phyloP scores from a whole-genome alignment of 2,329 filamentous ascomycete species.

The Clarireedia hainanense region DNA sequence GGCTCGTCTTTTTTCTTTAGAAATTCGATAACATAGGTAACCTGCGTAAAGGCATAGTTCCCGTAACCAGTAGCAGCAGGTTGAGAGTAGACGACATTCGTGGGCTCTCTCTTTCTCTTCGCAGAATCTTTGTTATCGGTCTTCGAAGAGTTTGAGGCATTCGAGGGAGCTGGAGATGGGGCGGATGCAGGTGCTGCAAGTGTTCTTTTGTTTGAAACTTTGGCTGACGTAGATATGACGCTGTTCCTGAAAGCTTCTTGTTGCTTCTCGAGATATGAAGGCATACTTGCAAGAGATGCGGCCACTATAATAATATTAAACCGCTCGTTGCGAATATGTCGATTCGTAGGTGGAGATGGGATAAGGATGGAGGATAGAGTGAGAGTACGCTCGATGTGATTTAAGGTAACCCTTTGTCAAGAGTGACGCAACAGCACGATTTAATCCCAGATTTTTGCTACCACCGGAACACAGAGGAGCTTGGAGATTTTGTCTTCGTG shows the following conservation, averaged over 20 bases:
- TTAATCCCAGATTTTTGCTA: no score
- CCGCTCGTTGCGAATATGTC: no score
- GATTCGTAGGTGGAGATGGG: no score
- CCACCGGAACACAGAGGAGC: no score
- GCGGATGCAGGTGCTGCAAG: slow-evolving; percentile 44
- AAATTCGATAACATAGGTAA: slow-evolving; percentile 79
- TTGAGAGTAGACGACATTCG: slow-evolving; percentile 64
- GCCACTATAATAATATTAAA: no score
- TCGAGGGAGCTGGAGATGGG: slow-evolving; percentile 55
- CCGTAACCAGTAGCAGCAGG: slow-evolving; percentile 70
- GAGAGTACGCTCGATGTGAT: no score
- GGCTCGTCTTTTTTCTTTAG: slow-evolving; percentile 64
- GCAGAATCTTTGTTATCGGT: slow-evolving; percentile 49
- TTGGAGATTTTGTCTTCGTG: no score
- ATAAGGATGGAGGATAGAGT: no score
- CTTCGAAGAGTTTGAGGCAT: slow-evolving; percentile 42
- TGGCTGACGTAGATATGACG: slow-evolving; percentile 55
- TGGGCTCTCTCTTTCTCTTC: slow-evolving; percentile 51
- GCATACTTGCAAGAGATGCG: slow-evolving; percentile 37
- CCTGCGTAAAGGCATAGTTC: slow-evolving; percentile 75
- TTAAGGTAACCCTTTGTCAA: no score
- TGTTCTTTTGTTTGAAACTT: slow-evolving; percentile 46
- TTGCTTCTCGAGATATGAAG: slow-evolving; percentile 56
- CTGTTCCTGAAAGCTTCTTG: slow-evolving; percentile 54
- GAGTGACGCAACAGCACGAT: no score